Evolutionary conservation across 768 basidiomycete species (phyloP), one percentile per base, ranked within the genome.

Genomic region (Leccinum aurantiacum): DNA sequence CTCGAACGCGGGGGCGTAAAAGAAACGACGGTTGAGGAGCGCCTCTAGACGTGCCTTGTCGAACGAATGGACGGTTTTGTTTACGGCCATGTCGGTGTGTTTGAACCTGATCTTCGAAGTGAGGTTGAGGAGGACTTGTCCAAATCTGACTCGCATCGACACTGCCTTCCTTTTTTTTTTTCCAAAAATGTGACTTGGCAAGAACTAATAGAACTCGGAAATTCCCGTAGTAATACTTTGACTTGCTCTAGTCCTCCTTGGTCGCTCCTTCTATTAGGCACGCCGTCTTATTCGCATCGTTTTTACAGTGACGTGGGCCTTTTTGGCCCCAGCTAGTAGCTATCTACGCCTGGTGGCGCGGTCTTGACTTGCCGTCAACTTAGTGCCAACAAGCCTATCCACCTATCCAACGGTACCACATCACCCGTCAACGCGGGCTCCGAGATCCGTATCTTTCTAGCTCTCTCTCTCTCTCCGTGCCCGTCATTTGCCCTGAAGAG

Each of bases 1-100:
- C 76, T 98, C 97, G 69, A 98, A 99, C 5, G 97, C 93, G 24
- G 96, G 96, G 4, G 96, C 93, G 72, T 91, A 98, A 81, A 98
- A 99, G 81, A 99, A 99, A 53, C 97, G 82, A 58, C 91, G 85
- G 69, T 88, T 90, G 57, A 98, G 82, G 51, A 96, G 76, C 24
- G 88, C 88, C 68, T 98, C 97, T 33, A 98, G 82, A 24, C 87
- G 83, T 22, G 78, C 63, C 76, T 95, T 96, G 75, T 95, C 92
- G 71, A 99, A 99, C 2, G 87, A 71, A 70, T 95, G 93, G 0
- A 86, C 89, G 2, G 83, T 84, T 78, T 90, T 96, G 82, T 95
- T 90, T 63, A 95, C 59, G 1, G 70, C 57, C 75, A 74, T 75
- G 53, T 63, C 51, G 0, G 67, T 64, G 62, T 73, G 71, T 4